Evolutionary conservation across 768 basidiomycete species (phyloP), one percentile per base, ranked within the genome.

Genomic region (Tricholoma bakamatsutake): DNA sequence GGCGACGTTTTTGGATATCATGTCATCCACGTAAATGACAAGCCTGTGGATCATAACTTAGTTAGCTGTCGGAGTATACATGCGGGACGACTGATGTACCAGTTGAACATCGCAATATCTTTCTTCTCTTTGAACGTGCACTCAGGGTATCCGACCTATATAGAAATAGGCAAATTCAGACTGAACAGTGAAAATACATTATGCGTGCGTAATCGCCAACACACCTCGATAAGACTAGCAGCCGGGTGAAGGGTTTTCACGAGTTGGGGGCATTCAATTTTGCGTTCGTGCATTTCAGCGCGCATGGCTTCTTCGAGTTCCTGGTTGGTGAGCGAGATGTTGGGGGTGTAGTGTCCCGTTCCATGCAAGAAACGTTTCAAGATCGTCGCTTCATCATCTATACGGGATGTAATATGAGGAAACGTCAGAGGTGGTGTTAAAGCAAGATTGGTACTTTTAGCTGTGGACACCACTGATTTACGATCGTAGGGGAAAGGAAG

Each of bases 21-120:
- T 18, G 51, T 64, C 64, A 30, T 66, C 64, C 15, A 63, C 55
- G 17, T 66, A 64, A 15, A 66, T 59, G n/a, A 59, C 30, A 24
- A 52, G 61, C 65, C 65, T 66, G 49, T 12, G 12, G 2, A 5
- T 5, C n/a, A 24, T n/a, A 45, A 8, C 4, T 45, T 33, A 49
- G 13, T 24, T 4, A 18, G 21, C 17, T 33, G 17, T 55, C 2
- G 40, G 10, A 21, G 7, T 4, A 11, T 17, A 13, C 1, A 10
- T 1, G 3, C 5, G 5, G 13, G 10, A 9, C 17, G 31, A 40
- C 5, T n/a, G n/a, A 10, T 21, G 9, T 51, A 66, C 65, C 65
- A 66, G 15, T 60, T 61, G 53, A 60, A 64, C 8, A 64, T 28
- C 8, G 58, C 62, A 13, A 64, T 54, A 5, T 53, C 48, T 24